Percentiles rank a stretch among this genome's conserved stretches.
Conservation (phyloP, 139 green algal genomes). For the Tetratostichococcus sp. region DNA sequence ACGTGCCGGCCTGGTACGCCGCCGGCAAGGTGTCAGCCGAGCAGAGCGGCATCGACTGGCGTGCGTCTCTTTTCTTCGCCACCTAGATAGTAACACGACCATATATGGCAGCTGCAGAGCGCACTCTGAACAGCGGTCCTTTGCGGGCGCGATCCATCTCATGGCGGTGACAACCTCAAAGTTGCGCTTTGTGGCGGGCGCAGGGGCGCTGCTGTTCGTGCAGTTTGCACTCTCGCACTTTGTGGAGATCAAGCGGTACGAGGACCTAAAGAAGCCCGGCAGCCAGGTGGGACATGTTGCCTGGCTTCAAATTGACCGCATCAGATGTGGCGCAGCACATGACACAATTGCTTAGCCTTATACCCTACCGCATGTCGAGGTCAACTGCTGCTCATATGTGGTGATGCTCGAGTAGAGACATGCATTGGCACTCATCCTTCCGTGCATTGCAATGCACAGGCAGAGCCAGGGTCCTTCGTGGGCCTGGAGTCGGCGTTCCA, state of each 20-base stretch:
- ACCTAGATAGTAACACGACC: too few species aligned
- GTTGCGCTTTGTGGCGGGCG: background rate
- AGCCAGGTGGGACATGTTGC: constrained; percentile 67
- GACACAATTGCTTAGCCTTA: too few species aligned
- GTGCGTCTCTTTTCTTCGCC: too few species aligned
- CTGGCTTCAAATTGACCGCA: constrained; percentile 57
- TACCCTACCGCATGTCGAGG: too few species aligned
- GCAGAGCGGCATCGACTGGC: constrained; percentile 17
- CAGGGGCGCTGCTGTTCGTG: constrained; percentile 57
- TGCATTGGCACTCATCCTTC: constrained; percentile 72
- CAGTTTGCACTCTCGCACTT: constrained; percentile 76
- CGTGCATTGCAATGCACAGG: constrained; percentile 58
- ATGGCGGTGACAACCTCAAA: too few species aligned
- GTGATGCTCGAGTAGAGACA: constrained; percentile 74
- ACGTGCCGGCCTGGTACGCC: constrained; percentile 80
- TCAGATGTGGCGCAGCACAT: too few species aligned
- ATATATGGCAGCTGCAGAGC: too few species aligned
- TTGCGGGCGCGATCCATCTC: too few species aligned
- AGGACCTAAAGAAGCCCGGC: constrained; percentile 79
- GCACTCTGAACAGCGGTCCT: too few species aligned
- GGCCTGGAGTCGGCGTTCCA: constrained; percentile 50
- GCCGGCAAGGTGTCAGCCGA: constrained; percentile 67
- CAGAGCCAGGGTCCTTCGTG: constrained; percentile 63
- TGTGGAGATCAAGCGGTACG: constrained; percentile 79
- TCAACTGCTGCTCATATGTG: constrained; percentile 50